These are phyloP conservation scores for Lactarius tabidus DNA, from an alignment of 768 basidiomycete species.

Conservation along the genomic window DNA sequence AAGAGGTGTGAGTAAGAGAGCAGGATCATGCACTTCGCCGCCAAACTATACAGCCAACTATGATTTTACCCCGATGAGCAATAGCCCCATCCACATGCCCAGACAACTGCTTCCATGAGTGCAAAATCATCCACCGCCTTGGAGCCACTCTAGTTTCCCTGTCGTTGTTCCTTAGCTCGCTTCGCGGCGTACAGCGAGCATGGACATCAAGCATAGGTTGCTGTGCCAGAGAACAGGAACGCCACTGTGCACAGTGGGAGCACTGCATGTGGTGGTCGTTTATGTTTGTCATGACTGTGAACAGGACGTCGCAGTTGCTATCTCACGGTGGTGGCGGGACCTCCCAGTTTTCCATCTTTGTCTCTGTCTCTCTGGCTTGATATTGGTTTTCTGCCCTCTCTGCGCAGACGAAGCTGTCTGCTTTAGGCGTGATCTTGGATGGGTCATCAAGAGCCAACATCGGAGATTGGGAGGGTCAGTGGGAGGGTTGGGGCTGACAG, in stretches of 20 bases:
- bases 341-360: constrained; percentile 8
- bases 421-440: constrained; percentile 54
- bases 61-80: no score
- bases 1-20: no score
- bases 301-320: background rate
- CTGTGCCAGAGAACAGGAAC: constrained; percentile 86
- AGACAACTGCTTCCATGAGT: no score
- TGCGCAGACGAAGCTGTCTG: constrained; percentile 32
- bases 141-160: constrained; percentile 63
- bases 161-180: constrained; percentile 51
- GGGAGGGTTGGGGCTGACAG: background rate
- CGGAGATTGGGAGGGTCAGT: background rate
- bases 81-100: no score
- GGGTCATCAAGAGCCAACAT: background rate
- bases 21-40: no score
- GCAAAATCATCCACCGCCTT: no score
- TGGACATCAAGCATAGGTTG: constrained; percentile 78
- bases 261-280: constrained; percentile 57
- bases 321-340: constrained; percentile 22
- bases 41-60: no score
- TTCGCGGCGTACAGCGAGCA: constrained; percentile 35
- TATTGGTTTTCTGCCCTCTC: background rate
- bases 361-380: background rate
- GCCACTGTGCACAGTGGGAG: constrained; percentile 80
- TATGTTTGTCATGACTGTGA: constrained; percentile 40